phyloP scores from a whole-genome alignment of 208 protist genomes.

The Blechomonas ayalai region DNA sequence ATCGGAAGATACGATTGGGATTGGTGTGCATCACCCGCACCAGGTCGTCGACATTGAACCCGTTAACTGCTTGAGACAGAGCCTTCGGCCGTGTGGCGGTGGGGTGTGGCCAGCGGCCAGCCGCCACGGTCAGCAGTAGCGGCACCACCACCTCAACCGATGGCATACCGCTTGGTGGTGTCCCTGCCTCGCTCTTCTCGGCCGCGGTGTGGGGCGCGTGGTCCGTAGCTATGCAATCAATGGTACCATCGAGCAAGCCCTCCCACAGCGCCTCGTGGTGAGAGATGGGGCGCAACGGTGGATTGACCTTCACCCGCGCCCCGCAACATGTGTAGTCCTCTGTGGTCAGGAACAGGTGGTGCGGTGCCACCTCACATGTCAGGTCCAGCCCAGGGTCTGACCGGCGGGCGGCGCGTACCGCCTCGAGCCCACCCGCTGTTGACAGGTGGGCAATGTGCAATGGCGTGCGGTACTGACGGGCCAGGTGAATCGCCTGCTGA shows the following conservation, averaged over 20 bases:
- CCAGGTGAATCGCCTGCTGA: constrained; percentile 55
- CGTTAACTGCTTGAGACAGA: constrained; percentile 10
- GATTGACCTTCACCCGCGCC: constrained; percentile 82
- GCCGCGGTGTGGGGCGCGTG: constrained; percentile 90
- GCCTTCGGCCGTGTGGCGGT: constrained; percentile 34
- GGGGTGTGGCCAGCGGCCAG: constrained; percentile 64
- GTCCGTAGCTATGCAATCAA: constrained; percentile 93
- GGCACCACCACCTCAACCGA: constrained; percentile 88
- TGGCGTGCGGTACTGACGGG: constrained; percentile 37
- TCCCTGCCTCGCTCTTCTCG: constrained; percentile 65
- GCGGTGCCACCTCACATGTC: constrained; percentile 86
- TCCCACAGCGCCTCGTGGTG: constrained; percentile 88
- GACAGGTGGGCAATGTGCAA: constrained; percentile 91
- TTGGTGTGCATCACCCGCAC: constrained; percentile 73
- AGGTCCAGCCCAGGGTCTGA: constrained; percentile 52
- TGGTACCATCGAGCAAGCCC: constrained; percentile 74
- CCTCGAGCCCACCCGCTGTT: constrained; percentile 69
- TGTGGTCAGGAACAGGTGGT: constrained; percentile 88
- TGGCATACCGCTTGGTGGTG: constrained; percentile 90
- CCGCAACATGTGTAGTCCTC: constrained; percentile 65
- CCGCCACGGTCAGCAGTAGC: constrained; percentile 76
- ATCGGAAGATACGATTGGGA: constrained; percentile 63
- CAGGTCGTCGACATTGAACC: constrained; percentile 38
- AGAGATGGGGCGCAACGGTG: constrained; percentile 51
- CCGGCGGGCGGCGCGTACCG: constrained; percentile 58